Base-by-base conservation (phyloP, 148 eudicot species). In the Chenopodium quinoa region DNA sequence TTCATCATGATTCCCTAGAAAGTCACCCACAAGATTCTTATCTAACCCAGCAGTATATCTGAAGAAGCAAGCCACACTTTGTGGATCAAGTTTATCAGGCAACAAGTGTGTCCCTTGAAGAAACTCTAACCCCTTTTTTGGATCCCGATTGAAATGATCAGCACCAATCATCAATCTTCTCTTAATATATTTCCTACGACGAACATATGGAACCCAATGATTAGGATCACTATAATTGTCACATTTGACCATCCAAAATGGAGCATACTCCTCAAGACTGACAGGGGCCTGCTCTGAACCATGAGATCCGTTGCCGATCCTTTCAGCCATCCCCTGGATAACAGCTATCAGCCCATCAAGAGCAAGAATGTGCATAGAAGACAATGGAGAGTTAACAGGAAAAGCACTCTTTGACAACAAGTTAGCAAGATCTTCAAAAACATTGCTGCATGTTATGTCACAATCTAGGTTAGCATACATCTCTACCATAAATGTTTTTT, bases 381-480 rank as follows among this genome's bases (percentile, higher is more conserved):
- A 95, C 66, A 93, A 76, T 73, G 94, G 97, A 84, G 90, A 83
- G 81, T 93, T 95, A 78, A 93, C 98, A 17, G 97, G 98, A 84
- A 95, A 95, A 60, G 98, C 96, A 88, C 95, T 95, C 85, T 89
- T 93, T 16, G 97, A 93, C 82, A 95, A 84, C 81, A 93, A 87
- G 83, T 95, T 95, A 71, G 93, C 94, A 75, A 93, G 91, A 80
- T 91, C 97, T 88, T 95, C 98, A 80, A 92, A 95, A 71, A 95
- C 89, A 82, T 95, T 92, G 85, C 92, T 73, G 85, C 97, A 93
- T 23, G 97, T 89, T 85, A 95, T 93, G 85, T 95, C 97, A 79
- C 98, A 92, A 81, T 95, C 98, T 75, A 90, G 87, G 85, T 95
- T 93, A 73, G 94, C 94, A 88, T 92, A 95, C 97, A 95, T 88